A percentile compares a stretch with the other conserved stretches of the same genome.
phyloP scores from a whole-genome alignment of 345 rosid genomes.

The Luvunga scandens region DNA sequence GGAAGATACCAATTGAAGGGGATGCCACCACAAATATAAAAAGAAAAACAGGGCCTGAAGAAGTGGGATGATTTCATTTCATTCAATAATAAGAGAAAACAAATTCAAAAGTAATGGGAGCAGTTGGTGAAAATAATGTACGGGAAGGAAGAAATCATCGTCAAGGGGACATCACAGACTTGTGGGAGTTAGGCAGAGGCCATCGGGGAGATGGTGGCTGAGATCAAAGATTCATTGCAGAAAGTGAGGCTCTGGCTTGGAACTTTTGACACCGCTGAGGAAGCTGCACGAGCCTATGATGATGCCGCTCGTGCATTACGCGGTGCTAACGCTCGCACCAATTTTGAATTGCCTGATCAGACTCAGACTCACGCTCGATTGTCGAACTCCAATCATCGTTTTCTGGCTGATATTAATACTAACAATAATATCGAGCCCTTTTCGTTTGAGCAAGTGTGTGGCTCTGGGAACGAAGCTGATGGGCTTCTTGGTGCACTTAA shows the following conservation, averaged over 20 bases:
- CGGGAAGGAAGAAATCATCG: constrained; percentile 34
- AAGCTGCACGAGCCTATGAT: constrained; percentile 53
- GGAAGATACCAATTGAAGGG: neutral
- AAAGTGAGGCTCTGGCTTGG: constrained; percentile 60
- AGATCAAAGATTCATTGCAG: constrained; percentile 52
- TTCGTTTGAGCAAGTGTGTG: constrained; percentile 47
- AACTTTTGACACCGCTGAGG: constrained; percentile 58
- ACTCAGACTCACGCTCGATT: neutral
- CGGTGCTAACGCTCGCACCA: constrained; percentile 50
- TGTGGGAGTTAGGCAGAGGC: constrained; percentile 55
- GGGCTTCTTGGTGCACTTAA: constrained; percentile 53
- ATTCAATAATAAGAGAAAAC: neutral
- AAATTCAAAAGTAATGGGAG: constrained; percentile 11
- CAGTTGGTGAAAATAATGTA: neutral
- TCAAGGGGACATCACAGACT: constrained; percentile 49
- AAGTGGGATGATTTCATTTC: neutral
- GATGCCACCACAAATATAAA: constrained; percentile 10
- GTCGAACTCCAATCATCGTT: neutral
- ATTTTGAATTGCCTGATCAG: constrained; percentile 37
- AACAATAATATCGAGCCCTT: constrained; percentile 34
- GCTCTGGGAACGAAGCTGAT: constrained; percentile 27
- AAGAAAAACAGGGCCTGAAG: neutral
- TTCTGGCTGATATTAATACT: neutral
- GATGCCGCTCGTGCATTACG: constrained; percentile 50
- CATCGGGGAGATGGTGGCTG: constrained; percentile 62